Conservation (phyloP, 148 eudicot genomes). For the Chenopodium album region DNA sequence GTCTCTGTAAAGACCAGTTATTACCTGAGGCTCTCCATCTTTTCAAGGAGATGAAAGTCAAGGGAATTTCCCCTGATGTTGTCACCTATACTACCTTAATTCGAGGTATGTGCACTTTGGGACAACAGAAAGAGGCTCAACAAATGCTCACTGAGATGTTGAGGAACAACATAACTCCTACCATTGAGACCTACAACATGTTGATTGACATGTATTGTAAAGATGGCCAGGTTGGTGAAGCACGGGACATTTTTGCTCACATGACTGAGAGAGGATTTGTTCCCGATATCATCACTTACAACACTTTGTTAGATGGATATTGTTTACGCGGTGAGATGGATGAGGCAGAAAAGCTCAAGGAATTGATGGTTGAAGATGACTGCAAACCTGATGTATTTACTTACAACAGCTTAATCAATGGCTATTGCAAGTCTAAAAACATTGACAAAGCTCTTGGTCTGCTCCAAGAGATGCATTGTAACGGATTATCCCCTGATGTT, state of each 20-base stretch:
- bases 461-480: neutral
- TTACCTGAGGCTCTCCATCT: too few relatives aligned
- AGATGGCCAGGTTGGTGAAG: constrained; percentile 17
- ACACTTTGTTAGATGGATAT: constrained; percentile 21
- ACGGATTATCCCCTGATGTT: neutral
- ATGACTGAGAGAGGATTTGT: constrained; percentile 11
- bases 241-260: neutral
- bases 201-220: neutral
- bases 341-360: neutral
- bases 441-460: constrained; percentile 5
- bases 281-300: constrained; percentile 18
- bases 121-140: too few relatives aligned
- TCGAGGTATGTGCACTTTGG: too few relatives aligned
- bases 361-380: too few relatives aligned
- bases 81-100: too few relatives aligned
- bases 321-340: constrained; percentile 24
- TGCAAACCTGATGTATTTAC: neutral
- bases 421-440: neutral
- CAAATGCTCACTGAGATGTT: too few relatives aligned
- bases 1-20: too few relatives aligned
- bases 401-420: constrained; percentile 5
- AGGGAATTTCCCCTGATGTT: too few relatives aligned
- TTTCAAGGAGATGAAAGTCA: too few relatives aligned
- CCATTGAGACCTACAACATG: too few relatives aligned
- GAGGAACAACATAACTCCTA: too few relatives aligned